phyloP scores from a whole-genome alignment of 345 rosid genomes.

The Lagerstroemia speciosa region DNA sequence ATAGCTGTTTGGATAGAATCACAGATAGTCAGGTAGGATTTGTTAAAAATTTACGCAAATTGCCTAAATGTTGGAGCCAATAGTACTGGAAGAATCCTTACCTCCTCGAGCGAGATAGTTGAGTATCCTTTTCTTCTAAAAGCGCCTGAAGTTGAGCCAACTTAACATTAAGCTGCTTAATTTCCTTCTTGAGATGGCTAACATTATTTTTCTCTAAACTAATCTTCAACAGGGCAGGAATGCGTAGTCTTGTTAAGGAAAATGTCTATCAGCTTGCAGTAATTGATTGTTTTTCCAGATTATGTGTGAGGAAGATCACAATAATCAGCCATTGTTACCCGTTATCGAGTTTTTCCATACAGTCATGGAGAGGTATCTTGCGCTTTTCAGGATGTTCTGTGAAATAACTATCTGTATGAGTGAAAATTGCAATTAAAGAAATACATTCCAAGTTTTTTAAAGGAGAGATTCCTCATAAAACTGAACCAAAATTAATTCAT shows the following conservation, averaged over 20 bases:
- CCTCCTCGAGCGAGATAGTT: conserved; percentile 37
- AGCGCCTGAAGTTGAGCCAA: conserved; percentile 55
- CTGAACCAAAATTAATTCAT: background rate
- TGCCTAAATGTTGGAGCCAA: conserved; percentile 7
- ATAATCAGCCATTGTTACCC: background rate
- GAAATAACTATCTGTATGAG: background rate
- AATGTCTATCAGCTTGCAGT: conserved; percentile 8
- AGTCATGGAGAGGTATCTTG: background rate
- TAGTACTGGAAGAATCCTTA: conserved; percentile 11
- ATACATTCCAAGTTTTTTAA: background rate
- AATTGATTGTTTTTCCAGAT: background rate
- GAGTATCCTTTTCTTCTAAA: conserved; percentile 56
- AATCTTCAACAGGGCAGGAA: conserved; percentile 59
- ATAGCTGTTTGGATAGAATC: conserved; percentile 12
- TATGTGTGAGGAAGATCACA: background rate
- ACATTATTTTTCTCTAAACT: conserved; percentile 47
- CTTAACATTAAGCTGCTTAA: conserved; percentile 48
- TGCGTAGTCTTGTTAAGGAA: conserved; percentile 49
- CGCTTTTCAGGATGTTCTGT: background rate
- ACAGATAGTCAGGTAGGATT: conserved; percentile 4
- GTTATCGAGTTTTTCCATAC: background rate
- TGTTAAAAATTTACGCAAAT: conserved; percentile 1
- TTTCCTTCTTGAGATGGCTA: conserved; percentile 42
- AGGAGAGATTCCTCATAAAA: background rate
- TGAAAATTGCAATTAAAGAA: background rate